Conservation (phyloP, 2,329 filamentous ascomycete genomes). For the Akanthomyces lecanii region DNA sequence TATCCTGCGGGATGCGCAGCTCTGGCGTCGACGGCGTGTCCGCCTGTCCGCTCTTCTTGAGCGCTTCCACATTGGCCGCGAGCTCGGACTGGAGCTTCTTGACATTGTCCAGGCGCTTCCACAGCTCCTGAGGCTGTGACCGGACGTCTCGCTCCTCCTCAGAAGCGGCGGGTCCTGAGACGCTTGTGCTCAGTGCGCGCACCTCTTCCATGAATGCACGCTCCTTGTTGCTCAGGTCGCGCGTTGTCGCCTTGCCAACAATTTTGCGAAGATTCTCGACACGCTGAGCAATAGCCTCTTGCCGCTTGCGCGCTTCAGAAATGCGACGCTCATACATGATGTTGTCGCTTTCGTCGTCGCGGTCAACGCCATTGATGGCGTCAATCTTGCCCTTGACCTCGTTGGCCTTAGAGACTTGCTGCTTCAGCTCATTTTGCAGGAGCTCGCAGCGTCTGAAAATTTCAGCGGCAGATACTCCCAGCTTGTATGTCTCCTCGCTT, state of each 20-base stretch:
- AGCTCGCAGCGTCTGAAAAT: conserved; percentile 67
- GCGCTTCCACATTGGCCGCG: conserved; percentile 44
- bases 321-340: conserved; percentile 58
- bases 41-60: conserved; percentile 32
- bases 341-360: conserved; percentile 49
- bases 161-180: conserved; percentile 35
- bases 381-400: conserved; percentile 65
- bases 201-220: conserved; percentile 44
- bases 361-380: conserved; percentile 47
- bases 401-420: conserved; percentile 63
- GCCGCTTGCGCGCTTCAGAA: conserved; percentile 48
- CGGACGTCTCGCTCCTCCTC: conserved; percentile 30
- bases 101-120: conserved; percentile 56
- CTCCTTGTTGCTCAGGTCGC: conserved; percentile 43
- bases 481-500: conserved; percentile 62
- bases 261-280: conserved; percentile 54
- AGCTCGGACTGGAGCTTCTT: conserved; percentile 51
- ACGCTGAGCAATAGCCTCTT: conserved; percentile 53
- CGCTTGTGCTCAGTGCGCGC: conserved; percentile 50
- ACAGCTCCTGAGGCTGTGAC: conserved; percentile 44
- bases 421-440: conserved; percentile 61
- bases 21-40: conserved; percentile 34
- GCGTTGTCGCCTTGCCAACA: conserved; percentile 37
- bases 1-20: conserved; percentile 53
- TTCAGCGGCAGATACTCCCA: conserved; percentile 67